These are phyloP conservation scores for Elongisporangium anandrum DNA, from an alignment of 352 stramenopile genomes.

Conservation along the genomic window DNA sequence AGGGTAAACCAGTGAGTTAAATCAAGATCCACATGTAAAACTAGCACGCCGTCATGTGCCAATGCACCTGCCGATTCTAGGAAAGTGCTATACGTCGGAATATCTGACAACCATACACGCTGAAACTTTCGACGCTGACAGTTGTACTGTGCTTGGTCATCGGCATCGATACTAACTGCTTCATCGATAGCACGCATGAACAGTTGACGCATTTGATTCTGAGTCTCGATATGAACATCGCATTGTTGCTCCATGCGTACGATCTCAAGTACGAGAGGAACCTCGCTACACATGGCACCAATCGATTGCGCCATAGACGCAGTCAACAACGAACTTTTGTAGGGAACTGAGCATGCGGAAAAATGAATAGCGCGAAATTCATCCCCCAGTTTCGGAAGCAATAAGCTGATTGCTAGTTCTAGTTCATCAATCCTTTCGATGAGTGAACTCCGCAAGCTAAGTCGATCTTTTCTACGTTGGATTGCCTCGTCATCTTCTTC, in stretches of 20 bases:
- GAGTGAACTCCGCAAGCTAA: not conserved
- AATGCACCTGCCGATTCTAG: not conserved
- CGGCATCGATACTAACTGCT: conserved; percentile 23
- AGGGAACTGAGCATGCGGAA: conserved; percentile 25
- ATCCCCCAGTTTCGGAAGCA: conserved; percentile 29
- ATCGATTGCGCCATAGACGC: conserved; percentile 21
- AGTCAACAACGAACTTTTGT: conserved; percentile 19
- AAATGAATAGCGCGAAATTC: conserved; percentile 22
- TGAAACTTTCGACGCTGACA: conserved; percentile 22
- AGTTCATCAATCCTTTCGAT: conserved; percentile 5
- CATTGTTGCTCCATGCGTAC: conserved; percentile 8
- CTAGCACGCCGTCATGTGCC: conserved; percentile 19
- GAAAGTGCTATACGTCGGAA: conserved; percentile 21
- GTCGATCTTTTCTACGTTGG: not conserved
- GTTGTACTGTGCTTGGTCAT: conserved; percentile 24
- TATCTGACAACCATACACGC: conserved; percentile 26
- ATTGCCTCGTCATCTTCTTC: conserved; percentile 14
- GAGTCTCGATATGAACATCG: not conserved
- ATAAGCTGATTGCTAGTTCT: conserved; percentile 8
- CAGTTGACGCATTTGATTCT: conserved; percentile 5
- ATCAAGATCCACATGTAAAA: conserved; percentile 69
- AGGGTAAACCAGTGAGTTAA: conserved; percentile 66
- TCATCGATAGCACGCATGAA: conserved; percentile 36
- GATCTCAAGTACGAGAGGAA: conserved; percentile 39
- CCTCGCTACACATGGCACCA: conserved; percentile 28